Conservation (phyloP, 169 alveolate genomes). For the Plasmodium berghei region DNA sequence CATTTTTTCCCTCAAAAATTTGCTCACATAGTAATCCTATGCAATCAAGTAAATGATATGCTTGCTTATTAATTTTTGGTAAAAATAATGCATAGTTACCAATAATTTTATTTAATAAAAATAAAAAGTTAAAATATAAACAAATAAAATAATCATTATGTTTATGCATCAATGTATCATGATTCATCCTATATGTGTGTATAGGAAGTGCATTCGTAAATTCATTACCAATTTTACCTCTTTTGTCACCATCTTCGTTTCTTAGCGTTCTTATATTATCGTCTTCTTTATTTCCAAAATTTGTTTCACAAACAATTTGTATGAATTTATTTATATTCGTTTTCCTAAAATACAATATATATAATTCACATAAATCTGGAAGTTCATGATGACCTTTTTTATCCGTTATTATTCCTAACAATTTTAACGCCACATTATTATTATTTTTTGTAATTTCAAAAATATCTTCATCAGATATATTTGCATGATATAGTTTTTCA, state of each 20-base stretch:
- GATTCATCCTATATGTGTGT: not conserved
- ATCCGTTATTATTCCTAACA: conserved; percentile 8
- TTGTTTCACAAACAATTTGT: conserved; percentile 10
- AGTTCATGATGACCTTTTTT: conserved; percentile 2
- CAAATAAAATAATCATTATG: conserved; percentile 51
- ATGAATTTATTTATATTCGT: conserved; percentile 42
- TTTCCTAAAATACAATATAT: conserved; percentile 25
- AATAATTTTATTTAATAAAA: conserved; percentile 49
- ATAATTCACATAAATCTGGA: conserved; percentile 14
- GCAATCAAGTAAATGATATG: conserved; percentile 32
- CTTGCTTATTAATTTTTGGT: conserved; percentile 23
- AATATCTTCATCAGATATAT: conserved; percentile 59
- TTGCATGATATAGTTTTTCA: conserved; percentile 35
- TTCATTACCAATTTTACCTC: not conserved
- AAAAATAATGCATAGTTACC: conserved; percentile 11
- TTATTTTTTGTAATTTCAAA: conserved; percentile 47
- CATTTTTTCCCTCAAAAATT: conserved; percentile 30
- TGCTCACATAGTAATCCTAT: conserved; percentile 46
- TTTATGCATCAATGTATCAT: not conserved
- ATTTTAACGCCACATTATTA: conserved; percentile 1
- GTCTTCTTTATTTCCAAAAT: not conserved
- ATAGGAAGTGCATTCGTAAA: not conserved
- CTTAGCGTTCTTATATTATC: too few species aligned
- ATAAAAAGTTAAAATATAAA: conserved; percentile 30
- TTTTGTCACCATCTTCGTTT: not conserved